Evolutionary conservation across 1,284 basidiomycete species (phyloP).

Genomic region (Meira nashicola): DNA sequence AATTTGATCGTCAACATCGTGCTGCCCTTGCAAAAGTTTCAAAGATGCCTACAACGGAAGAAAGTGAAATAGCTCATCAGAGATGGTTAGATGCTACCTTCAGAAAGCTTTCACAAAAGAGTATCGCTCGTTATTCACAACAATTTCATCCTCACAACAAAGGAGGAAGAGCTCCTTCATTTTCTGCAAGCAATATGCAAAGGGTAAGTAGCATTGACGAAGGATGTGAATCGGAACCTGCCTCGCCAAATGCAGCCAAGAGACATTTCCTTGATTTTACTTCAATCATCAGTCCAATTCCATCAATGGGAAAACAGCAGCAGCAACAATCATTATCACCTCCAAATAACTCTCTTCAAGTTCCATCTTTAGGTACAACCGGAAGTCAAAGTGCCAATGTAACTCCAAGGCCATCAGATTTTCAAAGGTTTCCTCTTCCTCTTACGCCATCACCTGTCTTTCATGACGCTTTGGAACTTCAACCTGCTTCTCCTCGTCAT

Average conservation of each 20-base stretch:
- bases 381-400: neutral
- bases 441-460: neutral
- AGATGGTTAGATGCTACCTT: constrained; percentile 6
- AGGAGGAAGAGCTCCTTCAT: neutral
- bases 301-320: neutral
- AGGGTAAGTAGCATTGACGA: neutral
- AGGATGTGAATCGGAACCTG: neutral
- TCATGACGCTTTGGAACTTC: neutral
- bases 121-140: neutral
- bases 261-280: constrained; percentile 11
- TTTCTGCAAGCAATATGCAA: neutral
- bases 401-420: constrained; percentile 2
- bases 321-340: neutral
- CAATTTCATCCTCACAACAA: neutral
- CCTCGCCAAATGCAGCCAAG: neutral
- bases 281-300: constrained; percentile 7
- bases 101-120: constrained; percentile 1
- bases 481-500: neutral
- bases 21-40: neutral
- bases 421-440: neutral
- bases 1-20: constrained; percentile 2
- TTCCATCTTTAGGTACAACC: neutral
- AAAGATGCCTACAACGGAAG: neutral
- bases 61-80: neutral
- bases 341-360: neutral